Evolutionary conservation across 805 yeast genomes (phyloP), one percentile per base, ranked within the genome.

Genomic region (Lachancea fermentati): DNA sequence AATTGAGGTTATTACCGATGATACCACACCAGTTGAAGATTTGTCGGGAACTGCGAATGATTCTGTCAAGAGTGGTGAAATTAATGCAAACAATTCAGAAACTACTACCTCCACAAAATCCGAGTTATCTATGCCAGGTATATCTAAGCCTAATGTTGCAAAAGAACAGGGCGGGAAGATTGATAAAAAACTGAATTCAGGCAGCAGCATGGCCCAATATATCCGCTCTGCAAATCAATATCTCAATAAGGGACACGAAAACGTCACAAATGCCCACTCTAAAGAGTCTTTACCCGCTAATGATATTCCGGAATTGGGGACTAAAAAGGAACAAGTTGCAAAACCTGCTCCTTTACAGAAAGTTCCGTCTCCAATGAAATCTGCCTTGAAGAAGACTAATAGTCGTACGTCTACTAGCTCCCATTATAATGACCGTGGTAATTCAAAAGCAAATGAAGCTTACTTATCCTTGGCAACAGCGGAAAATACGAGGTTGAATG

Each of bases 401-500:
- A 51, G 45, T 19, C 31, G 41, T 41, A 35, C 43, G 33, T 39
- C 45, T 25, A 30, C 42, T 30, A 35, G 58, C 37, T 44, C 62
- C 9, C 30, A 41, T 3, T 45, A 48, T 19, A 19, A 47, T 6
- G 32, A 38, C 12, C 6, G 17, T 44, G 26, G 9, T 11, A 16
- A 37, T 42, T 56, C 66, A 4, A 68, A 82, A 1, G 85, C 85
- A 0, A 74, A 74, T 19, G 73, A 72, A 44, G 87, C 85, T 0
- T 81, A 81, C 50, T 54, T 81, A 32, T 78, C 85, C 0, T 60
- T 81, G 39, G 72, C 89, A 1, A 84, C 93, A 0, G 89, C 89
- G 1, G 88, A 83, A 54, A 84, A 84, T 57, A 84, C 93, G 0
- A 69, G 88, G 43, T 55, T 81, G 42, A 84, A 84, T 60, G 82